These are phyloP conservation scores for Irpex sp. DNA, from an alignment of 1,284 basidiomycete genomes.

Conservation along the genomic window DNA sequence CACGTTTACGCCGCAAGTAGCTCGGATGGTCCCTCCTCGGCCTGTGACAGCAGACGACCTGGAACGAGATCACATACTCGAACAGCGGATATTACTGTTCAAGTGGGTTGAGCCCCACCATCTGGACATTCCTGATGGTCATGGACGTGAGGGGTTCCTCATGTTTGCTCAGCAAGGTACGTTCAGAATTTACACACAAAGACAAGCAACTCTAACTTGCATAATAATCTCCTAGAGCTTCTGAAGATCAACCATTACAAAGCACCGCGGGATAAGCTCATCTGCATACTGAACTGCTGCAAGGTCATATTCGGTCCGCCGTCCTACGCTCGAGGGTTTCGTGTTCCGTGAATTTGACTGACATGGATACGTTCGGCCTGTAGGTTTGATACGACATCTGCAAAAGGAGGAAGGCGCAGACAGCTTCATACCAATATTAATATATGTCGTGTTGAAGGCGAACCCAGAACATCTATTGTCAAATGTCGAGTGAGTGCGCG, in stretches of 20 bases:
- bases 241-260: conserved; percentile 99
- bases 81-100: conserved; percentile 90
- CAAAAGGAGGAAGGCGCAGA: conserved; percentile 81
- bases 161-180: conserved; percentile 91
- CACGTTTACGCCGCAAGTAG: conserved; percentile 85
- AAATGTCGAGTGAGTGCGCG: conserved; percentile 78
- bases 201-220: too few relatives aligned
- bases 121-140: conserved; percentile 76
- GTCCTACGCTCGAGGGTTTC: conserved; percentile 5
- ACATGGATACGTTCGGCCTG: conserved; percentile 10
- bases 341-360: conserved; percentile 1
- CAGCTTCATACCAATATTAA: conserved; percentile 92
- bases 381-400: conserved; percentile 88
- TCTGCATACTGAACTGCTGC: conserved; percentile 97
- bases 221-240: conserved; percentile 54
- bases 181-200: neutral
- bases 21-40: conserved; percentile 57
- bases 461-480: conserved; percentile 93
- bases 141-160: conserved; percentile 79
- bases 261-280: conserved; percentile 95
- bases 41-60: conserved; percentile 94
- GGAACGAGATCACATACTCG: conserved; percentile 88
- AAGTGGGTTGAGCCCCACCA: conserved; percentile 89
- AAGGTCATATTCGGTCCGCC: conserved; percentile 96
- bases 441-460: conserved; percentile 90